phyloP scores from a whole-genome alignment of 305 asterid species.

The Solanum hybrid region DNA sequence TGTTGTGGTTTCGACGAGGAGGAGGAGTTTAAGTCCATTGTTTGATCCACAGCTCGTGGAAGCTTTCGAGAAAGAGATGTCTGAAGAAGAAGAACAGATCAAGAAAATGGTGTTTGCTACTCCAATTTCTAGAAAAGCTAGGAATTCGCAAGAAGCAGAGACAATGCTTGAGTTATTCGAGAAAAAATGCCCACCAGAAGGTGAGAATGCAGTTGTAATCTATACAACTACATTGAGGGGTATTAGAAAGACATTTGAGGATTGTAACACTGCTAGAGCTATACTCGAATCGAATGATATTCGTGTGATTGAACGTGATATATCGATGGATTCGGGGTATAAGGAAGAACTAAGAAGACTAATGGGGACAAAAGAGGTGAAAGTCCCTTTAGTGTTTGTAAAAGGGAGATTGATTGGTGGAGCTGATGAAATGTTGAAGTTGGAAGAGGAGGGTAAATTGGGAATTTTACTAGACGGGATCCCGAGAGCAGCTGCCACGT shows the following conservation, averaged over 20 bases:
- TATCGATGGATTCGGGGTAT: constrained; percentile 71
- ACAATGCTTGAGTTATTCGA: constrained; percentile 32
- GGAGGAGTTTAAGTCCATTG: constrained; percentile 48
- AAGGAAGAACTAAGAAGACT: constrained; percentile 62
- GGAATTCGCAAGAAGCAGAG: constrained; percentile 14
- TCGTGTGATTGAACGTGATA: constrained; percentile 48
- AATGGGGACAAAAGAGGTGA: constrained; percentile 48
- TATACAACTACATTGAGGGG: constrained; percentile 83
- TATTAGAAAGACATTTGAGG: constrained; percentile 80
- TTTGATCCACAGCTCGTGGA: constrained; percentile 51
- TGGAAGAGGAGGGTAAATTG: constrained; percentile 80
- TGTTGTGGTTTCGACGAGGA: constrained; percentile 21
- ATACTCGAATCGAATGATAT: constrained; percentile 51
- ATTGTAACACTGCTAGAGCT: constrained; percentile 55
- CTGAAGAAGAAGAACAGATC: constrained; percentile 44
- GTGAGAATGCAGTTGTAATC: constrained; percentile 41
- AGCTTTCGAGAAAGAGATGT: constrained; percentile 35
- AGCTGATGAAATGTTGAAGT: constrained; percentile 56
- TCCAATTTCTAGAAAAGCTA: constrained; percentile 5
- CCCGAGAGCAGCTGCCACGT: constrained; percentile 34
- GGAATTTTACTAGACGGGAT: constrained; percentile 45
- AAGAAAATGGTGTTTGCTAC: constrained; percentile 32
- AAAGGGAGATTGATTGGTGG: constrained; percentile 85
- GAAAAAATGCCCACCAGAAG: constrained; percentile 57
- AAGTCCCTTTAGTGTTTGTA: constrained; percentile 68